These are phyloP conservation scores for Ascochyta clinopodiicola DNA, from an alignment of 2,329 filamentous ascomycete species.

Conservation along the genomic window DNA sequence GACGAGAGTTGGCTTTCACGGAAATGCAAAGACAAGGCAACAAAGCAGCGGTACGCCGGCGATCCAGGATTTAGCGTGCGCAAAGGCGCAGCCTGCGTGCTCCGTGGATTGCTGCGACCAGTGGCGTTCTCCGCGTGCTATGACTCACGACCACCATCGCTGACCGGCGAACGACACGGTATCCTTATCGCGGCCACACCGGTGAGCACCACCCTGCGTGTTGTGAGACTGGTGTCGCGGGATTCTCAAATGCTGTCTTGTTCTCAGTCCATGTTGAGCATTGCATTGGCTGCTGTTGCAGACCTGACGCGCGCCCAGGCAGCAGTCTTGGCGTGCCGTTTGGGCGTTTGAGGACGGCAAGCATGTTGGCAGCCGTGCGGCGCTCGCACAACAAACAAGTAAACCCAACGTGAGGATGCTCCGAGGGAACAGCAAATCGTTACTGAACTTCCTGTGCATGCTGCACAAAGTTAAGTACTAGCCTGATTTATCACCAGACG, in stretches of 20 bases:
- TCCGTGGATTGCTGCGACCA: conserved; percentile 18
- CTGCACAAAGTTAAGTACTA: too few species aligned
- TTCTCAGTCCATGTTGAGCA: not conserved
- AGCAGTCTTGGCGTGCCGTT: conserved; percentile 7
- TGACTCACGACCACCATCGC: conserved; percentile 30
- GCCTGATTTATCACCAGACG: not conserved
- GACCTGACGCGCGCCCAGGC: conserved; percentile 9
- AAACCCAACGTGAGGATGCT: not conserved
- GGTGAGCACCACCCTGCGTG: conserved; percentile 18
- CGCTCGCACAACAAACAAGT: not conserved
- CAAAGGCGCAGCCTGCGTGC: conserved; percentile 16
- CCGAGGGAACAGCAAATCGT: too few species aligned
- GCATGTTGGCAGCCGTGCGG: conserved; percentile 9
- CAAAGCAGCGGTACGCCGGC: conserved; percentile 16
- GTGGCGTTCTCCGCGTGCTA: conserved; percentile 23
- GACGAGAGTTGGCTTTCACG: conserved; percentile 16
- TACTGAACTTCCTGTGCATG: too few species aligned
- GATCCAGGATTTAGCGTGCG: conserved; percentile 12
- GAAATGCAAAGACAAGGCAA: conserved; percentile 11
- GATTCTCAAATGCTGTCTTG: conserved; percentile 2
- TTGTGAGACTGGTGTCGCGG: conserved; percentile 7
- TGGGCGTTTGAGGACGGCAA: conserved; percentile 6
- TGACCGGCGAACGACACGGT: conserved; percentile 27
- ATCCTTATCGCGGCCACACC: conserved; percentile 12
- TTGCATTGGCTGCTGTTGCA: conserved; percentile 3